These are phyloP conservation scores for Crassisporium funariophilum DNA, from an alignment of 768 basidiomycete species.

Conservation along the genomic window DNA sequence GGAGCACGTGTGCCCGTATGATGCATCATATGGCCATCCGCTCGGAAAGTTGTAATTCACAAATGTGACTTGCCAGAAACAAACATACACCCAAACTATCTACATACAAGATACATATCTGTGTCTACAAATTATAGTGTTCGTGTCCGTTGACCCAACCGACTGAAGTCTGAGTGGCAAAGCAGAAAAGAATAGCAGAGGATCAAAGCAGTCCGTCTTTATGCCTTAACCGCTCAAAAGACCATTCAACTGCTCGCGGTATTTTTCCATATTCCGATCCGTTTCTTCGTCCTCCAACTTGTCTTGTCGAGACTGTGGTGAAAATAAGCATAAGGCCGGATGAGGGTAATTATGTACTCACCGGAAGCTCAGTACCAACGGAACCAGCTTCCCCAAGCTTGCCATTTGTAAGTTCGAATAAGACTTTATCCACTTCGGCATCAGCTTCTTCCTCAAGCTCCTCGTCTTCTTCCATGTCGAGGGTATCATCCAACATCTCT, in stretches of 20 bases:
- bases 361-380: slow-evolving; percentile 74
- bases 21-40: no score
- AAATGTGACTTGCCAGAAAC: no score
- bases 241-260: slow-evolving; percentile 87
- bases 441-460: slow-evolving; percentile 97
- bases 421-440: slow-evolving; percentile 93
- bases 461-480: slow-evolving; percentile 92
- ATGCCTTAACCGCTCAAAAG: slow-evolving; percentile 66
- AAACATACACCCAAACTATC: no score
- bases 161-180: no score
- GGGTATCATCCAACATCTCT: slow-evolving; percentile 94
- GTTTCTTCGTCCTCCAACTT: slow-evolving; percentile 77
- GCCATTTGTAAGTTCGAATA: slow-evolving; percentile 94
- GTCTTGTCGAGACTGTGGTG: slow-evolving; percentile 56
- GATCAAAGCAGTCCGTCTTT: slow-evolving; percentile 5
- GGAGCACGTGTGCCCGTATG: no score
- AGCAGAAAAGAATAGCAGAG: slow-evolving; percentile 6
- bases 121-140: no score
- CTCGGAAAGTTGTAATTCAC: no score
- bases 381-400: slow-evolving; percentile 87
- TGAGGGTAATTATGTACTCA: slow-evolving; percentile 40
- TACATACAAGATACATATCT: no score
- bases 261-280: slow-evolving; percentile 87
- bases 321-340: slow-evolving; percentile 4
- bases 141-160: no score